Evolutionary conservation across 306 rosid species (phyloP).

Genomic region (Luffa acutangula): DNA sequence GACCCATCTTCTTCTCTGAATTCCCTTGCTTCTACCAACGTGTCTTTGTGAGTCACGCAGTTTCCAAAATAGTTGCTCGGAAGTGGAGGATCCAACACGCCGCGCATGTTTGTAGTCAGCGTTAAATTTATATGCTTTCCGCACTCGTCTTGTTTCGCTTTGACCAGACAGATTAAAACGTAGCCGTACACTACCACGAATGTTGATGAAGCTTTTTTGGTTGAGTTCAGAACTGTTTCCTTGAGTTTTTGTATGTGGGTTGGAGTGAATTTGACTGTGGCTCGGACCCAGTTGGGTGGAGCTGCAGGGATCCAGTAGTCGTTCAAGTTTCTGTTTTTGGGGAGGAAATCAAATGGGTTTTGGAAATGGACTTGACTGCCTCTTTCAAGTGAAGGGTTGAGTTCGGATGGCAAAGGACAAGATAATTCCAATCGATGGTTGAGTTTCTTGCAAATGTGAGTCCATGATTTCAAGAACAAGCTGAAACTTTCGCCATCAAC

Average conservation of each 20-base stretch:
- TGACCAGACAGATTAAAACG: conserved; percentile 12
- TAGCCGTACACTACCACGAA: conserved; percentile 18
- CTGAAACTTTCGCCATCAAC: conserved; percentile 33
- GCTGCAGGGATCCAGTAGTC: too few relatives aligned
- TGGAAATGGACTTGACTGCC: background rate
- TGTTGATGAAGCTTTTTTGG: conserved; percentile 17
- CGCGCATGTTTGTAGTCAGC: too few relatives aligned
- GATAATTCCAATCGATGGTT: too few relatives aligned
- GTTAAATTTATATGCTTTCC: background rate
- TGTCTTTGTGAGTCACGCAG: background rate
- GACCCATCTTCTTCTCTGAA: conserved; percentile 9
- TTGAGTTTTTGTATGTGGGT: background rate
- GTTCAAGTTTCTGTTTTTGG: background rate
- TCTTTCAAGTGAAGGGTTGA: background rate
- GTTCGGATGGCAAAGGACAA: background rate
- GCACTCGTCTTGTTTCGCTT: conserved; percentile 18
- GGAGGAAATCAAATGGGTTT: background rate
- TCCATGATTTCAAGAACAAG: conserved; percentile 44
- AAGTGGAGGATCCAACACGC: conserved; percentile 11
- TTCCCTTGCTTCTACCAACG: background rate
- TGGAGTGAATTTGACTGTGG: conserved; percentile 19
- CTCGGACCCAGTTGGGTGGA: conserved; percentile 9
- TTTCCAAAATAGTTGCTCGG: conserved; percentile 29
- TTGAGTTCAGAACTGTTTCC: background rate
- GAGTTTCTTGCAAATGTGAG: conserved; percentile 15